Evolutionary conservation across 2,329 filamentous ascomycete genomes (phyloP), one percentile per base, ranked within the genome.

Genomic region (Dothideomycetes sp.): DNA sequence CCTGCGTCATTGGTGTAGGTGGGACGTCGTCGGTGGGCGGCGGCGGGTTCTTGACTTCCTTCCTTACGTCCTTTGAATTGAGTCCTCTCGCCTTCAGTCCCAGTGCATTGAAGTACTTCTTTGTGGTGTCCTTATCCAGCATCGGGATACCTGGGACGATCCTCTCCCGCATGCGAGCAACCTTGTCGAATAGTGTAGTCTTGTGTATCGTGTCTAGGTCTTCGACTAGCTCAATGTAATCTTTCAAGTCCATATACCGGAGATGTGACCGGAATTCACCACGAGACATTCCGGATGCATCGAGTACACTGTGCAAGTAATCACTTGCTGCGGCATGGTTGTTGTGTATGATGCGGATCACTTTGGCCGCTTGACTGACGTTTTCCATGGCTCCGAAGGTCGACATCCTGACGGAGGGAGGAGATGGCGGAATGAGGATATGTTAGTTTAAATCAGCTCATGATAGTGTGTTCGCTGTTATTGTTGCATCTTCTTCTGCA

Each of bases 171-270:
- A 33, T 20, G 5, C 15, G 13, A 22, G 41, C 34, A 4, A 35
- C 41, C 15, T 33, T 38, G 13, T 22, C 16, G n/a, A 45, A 18
- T 9, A 47, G 28, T 13, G 18, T 19, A 11, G 28, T 3, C 30
- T 44, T 45, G 13, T 47, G 37, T n/a, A 28, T 4, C 18, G 29
- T 8, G 13, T 33, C 23, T 3, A 45, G 37, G 28, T 34, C 42
- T 22, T 39, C 15, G 7, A 47, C 30, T 2, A 45, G 22, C 16
- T 47, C 45, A 8, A 33, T 19, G 29, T 47, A 47, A 24, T 47
- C 45, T 5, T 41, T 24, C 17, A 27, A 34, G n/a, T 29, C 32
- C 32, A 34, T 35, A 11, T 13, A 18, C 23, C 32, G 32, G 4
- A 42, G 27, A 8, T 34, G n/a, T 5, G n/a, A 11, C 20, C 27